Base-by-base conservation (phyloP, 306 rosid genomes). In the Argentina anserina region DNA sequence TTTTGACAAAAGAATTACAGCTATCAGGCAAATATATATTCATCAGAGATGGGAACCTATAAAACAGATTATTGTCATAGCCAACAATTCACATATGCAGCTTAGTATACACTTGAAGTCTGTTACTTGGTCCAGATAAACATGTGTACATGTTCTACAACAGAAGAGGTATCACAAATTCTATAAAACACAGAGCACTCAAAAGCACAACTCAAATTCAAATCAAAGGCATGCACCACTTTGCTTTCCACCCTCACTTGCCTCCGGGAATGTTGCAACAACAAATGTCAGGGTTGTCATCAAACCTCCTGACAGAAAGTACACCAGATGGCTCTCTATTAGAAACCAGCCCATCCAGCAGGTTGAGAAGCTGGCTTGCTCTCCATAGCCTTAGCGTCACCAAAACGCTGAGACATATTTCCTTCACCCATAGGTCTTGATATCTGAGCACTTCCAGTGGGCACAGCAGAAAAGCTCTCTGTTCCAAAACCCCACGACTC, bases 321-420 rank as follows among this genome's bases (percentile, higher is more conserved):
- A 41, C 79, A 49, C 31, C 71, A 71, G 47, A 43, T 6, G 45
- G 49, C 68, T 25, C 11, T 18, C 7, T 69, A 69, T 88, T 81
- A 91, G 81, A 94, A 94, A 71, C 98, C 98, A 52, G 98, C 96
- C 98, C 98, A 94, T 18, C 98, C 98, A 64, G 97, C 90, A 62
- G 98, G 98, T 81, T 89, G 97, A 74, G 92, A 79, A 76, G 85
- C 63, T 69, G 89, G 46, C 71, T 90, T 88, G 82, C 59, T 77
- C 78, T 88, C 90, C 60, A 46, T 66, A 34, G 70, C 74, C 74
- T 83, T 90, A 34, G 88, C 70, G 59, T 83, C 89, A 23, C 84
- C 83, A 56, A 75, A 49, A 29, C 69, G 74, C 81, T 75, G 90
- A 69, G 92, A 53, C 71, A 69, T 83, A 45, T 80, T 80, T 61